A percentile compares a stretch with the other conserved stretches of the same genome.
Evolutionary conservation across 305 asterid genomes (phyloP).

Genomic region (Fraxinus albicans): DNA sequence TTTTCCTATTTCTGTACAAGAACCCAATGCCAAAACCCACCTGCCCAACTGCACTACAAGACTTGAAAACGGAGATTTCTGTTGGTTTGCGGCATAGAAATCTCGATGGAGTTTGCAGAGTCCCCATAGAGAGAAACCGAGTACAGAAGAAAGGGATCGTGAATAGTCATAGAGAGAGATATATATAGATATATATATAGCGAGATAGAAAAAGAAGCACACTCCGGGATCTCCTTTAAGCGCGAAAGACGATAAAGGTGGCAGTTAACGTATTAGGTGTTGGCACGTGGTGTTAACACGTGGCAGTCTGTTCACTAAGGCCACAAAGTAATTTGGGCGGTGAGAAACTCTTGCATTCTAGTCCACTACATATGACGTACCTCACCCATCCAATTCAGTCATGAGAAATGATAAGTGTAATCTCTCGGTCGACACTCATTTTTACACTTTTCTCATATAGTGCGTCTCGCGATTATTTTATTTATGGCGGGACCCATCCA

Average conservation of each 20-base stretch:
- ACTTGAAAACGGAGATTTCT: background rate
- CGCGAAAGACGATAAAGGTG: background rate
- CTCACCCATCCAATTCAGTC: background rate
- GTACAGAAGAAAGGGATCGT: constrained; percentile 31
- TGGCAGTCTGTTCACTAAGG: background rate
- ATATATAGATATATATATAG: too few relatives aligned
- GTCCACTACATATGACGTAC: background rate
- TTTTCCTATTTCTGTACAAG: constrained; percentile 18
- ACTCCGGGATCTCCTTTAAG: background rate
- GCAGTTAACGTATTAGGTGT: background rate
- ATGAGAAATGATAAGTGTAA: too few relatives aligned
- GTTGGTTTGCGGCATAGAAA: constrained; percentile 9
- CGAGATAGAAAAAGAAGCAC: background rate
- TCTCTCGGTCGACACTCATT: too few relatives aligned
- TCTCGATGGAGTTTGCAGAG: constrained; percentile 34
- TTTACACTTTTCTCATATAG: too few relatives aligned
- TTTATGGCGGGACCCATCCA: too few relatives aligned
- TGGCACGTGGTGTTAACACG: background rate
- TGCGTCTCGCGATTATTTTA: too few relatives aligned
- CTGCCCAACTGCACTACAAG: constrained; percentile 34
- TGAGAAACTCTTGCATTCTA: background rate
- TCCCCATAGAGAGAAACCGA: constrained; percentile 31
- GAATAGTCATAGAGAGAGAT: background rate
- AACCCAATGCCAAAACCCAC: constrained; percentile 37
- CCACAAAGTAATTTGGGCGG: background rate